A percentile compares a stretch with the other conserved stretches of the same genome.
phyloP scores from a whole-genome alignment of 2,329 filamentous ascomycete species.

The Colletotrichum destructivum region DNA sequence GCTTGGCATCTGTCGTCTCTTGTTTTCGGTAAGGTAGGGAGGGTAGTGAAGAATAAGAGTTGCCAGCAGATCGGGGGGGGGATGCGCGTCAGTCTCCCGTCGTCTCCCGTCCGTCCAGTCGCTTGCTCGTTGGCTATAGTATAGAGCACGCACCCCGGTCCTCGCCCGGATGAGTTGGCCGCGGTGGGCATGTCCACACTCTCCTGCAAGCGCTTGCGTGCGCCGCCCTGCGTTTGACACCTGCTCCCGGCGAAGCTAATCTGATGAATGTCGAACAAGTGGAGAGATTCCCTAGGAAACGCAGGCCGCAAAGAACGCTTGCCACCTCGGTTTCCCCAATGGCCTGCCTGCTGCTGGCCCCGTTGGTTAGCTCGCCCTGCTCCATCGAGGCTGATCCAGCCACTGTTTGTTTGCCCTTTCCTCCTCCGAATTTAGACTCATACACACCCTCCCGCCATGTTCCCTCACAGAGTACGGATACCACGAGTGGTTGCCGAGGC shows the following conservation, averaged over 20 bases:
- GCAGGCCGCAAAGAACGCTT: conserved; percentile 13
- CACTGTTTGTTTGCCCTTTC: conserved; percentile 7
- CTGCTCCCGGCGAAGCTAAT: conserved; percentile 37
- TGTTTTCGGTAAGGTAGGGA: background rate
- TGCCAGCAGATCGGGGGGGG: conserved; percentile 1
- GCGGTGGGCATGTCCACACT: conserved; percentile 28
- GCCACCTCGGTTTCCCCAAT: background rate
- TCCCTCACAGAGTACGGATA: conserved; percentile 35
- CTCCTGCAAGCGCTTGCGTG: conserved; percentile 39
- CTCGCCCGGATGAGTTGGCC: conserved; percentile 34
- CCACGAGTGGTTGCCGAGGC: conserved; percentile 32
- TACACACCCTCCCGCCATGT: background rate
- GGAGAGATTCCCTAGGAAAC: conserved; percentile 29
- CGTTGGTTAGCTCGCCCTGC: conserved; percentile 8
- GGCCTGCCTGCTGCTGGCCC: conserved; percentile 9
- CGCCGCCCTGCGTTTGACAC: conserved; percentile 23
- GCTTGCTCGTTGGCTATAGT: conserved; percentile 24
- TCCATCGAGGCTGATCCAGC: background rate
- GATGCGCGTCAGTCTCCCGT: conserved; percentile 23
- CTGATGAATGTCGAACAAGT: conserved; percentile 31
- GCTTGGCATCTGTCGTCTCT: conserved; percentile 31
- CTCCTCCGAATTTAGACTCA: background rate
- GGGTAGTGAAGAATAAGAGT: background rate
- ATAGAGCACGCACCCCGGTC: conserved; percentile 19
- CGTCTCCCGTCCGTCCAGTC: conserved; percentile 5